Percentiles rank a stretch among this genome's conserved stretches.
Conservation (phyloP, 2,329 filamentous ascomycete genomes). For the Elsinoe batatas region DNA sequence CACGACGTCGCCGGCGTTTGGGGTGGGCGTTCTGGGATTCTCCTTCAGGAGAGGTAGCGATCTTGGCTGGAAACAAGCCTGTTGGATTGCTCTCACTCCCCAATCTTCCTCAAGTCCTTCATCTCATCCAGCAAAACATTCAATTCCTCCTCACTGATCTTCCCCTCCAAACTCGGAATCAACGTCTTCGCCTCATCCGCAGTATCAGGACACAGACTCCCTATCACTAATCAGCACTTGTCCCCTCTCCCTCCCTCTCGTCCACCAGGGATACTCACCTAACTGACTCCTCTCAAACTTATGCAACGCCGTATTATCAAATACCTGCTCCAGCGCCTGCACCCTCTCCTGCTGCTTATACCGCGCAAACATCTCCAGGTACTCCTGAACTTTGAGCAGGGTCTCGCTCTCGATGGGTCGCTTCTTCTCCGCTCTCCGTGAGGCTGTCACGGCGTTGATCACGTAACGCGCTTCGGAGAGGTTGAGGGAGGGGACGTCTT, state of each 20-base stretch:
- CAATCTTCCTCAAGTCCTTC: slow-evolving; percentile 57
- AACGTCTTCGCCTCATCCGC: slow-evolving; percentile 94
- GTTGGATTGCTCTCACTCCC: not conserved
- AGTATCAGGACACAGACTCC: slow-evolving; percentile 82
- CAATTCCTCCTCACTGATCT: slow-evolving; percentile 82
- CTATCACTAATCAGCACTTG: slow-evolving; percentile 36
- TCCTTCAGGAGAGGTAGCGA: not conserved
- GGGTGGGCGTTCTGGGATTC: too few relatives aligned
- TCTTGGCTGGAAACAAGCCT: not conserved
- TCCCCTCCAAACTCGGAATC: slow-evolving; percentile 78
- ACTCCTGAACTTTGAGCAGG: slow-evolving; percentile 78
- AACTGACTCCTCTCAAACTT: slow-evolving; percentile 91
- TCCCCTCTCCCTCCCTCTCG: not conserved
- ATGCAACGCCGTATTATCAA: slow-evolving; percentile 55
- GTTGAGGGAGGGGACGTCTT: slow-evolving; percentile 81
- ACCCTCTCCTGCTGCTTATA: slow-evolving; percentile 95
- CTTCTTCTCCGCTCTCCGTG: slow-evolving; percentile 15
- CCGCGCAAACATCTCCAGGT: slow-evolving; percentile 86
- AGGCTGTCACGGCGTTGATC: slow-evolving; percentile 64
- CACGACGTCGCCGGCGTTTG: too few relatives aligned
- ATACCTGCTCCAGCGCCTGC: slow-evolving; percentile 81
- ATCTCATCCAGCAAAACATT: slow-evolving; percentile 85
- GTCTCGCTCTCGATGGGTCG: slow-evolving; percentile 35
- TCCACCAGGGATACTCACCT: slow-evolving; percentile 44
- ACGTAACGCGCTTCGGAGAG: slow-evolving; percentile 86